Conservation (phyloP, 148 eudicot species). For the Rhododendron simsii region DNA sequence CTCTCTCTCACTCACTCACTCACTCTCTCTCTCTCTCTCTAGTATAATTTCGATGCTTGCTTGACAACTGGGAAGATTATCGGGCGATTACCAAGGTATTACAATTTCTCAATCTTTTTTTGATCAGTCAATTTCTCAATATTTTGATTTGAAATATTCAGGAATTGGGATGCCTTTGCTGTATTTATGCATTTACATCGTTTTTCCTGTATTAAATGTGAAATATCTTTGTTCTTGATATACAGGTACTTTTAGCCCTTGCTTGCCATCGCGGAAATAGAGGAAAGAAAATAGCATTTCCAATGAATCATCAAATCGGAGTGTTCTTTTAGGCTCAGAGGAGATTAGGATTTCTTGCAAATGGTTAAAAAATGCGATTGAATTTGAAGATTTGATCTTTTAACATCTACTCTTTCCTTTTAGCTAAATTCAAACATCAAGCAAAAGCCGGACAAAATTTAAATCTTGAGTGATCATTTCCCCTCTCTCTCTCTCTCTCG, state of each 20-base stretch:
- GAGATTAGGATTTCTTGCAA: neutral
- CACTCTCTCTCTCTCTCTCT: neutral
- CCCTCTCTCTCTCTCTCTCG: neutral
- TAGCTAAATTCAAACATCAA: neutral
- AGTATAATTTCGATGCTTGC: neutral
- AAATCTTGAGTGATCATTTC: neutral
- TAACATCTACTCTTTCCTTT: neutral
- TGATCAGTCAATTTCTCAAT: neutral
- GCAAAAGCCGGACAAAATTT: neutral
- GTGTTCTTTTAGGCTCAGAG: neutral
- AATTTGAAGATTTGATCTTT: neutral
- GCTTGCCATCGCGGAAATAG: neutral
- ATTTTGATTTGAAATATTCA: neutral
- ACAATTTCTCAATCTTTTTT: neutral
- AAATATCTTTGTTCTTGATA: neutral
- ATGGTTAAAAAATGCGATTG: neutral
- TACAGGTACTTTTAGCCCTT: neutral
- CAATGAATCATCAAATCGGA: neutral
- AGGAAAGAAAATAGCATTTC: neutral
- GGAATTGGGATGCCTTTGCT: neutral
- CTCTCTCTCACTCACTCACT: too few relatives aligned
- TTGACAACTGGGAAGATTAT: neutral
- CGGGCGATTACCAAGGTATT: neutral
- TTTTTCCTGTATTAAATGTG: neutral
- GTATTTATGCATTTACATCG: neutral